A percentile compares a stretch with the other conserved stretches of the same genome.
phyloP scores from a whole-genome alignment of 2,329 filamentous ascomycete species.

The Mollisiaceae sp. region DNA sequence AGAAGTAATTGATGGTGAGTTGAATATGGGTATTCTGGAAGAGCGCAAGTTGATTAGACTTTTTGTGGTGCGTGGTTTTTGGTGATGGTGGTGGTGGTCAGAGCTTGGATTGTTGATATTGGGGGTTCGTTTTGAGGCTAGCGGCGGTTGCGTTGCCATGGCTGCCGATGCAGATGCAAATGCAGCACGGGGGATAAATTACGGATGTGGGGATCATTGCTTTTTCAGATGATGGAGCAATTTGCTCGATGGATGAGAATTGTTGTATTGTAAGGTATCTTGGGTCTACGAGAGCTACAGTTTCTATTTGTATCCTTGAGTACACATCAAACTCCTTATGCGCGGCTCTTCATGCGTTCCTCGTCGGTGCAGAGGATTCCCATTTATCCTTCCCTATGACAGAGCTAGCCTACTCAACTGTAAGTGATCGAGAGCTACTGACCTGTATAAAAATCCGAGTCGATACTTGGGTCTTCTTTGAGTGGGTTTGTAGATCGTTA shows the following conservation, averaged over 20 bases:
- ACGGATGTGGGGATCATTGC: conserved; percentile 2
- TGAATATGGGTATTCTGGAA: conserved; percentile 18
- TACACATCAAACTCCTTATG: background rate
- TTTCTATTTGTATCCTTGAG: background rate
- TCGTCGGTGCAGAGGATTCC: background rate
- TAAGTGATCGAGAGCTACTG: background rate
- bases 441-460: background rate
- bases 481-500: background rate
- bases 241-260: background rate
- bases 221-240: background rate
- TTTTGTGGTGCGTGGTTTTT: conserved; percentile 1
- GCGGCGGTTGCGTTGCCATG: conserved; percentile 4
- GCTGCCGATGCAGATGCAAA: background rate
- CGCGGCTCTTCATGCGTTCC: background rate
- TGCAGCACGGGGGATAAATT: background rate
- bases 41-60: conserved; percentile 4
- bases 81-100: background rate
- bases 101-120: conserved; percentile 8
- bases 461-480: background rate
- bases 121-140: background rate
- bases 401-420: background rate
- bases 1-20: conserved; percentile 3
- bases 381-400: background rate
- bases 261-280: background rate
- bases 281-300: background rate